Base-by-base conservation (phyloP, 75 land plant species). In the Ceratopteris richardii region DNA sequence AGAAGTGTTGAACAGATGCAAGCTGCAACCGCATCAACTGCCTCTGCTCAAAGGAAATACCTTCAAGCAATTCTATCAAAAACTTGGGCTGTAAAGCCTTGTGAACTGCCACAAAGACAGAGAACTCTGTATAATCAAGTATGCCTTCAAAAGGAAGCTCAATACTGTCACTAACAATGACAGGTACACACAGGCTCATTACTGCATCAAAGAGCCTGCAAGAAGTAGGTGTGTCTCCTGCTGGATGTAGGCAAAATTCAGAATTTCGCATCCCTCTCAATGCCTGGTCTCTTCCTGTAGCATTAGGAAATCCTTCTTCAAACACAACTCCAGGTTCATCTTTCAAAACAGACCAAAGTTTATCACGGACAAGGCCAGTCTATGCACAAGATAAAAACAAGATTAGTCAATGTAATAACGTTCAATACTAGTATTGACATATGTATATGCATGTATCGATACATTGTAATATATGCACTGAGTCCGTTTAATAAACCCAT, bases 81-180 rank as follows among this genome's bases (percentile, higher is more conserved):
- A 83, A 83, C 12, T 74, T 74, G 53, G 87, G 87, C 26, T 52
- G 68, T 77, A 87, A 51, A 12, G 96, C 91, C 60, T 87, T 77
- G 43, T 61, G 68, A 29, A 78, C 76, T 1, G 96, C 71, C 25
- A 90, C 82, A 71, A 90, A 90, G 39, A 90, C 63, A 12, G 82
- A 68, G 51, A 90, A 86, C 24, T 68, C 66, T 17, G 73, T 54
- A 58, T 90, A 90, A 23, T 90, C 91, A 0, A 90, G 48, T 66
- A 79, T 76, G 26, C 87, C 96, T 63, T 90, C 96, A 51, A 90
- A 90, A 39, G 96, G 96, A 43, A 90, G 96, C 69, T 86, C 96
- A 57, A 90, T 87, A 20, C 66, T 62, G 57, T 90, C 92, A 44
- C 92, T 86, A 14, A 90, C 78, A 25, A 90, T 76, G 26, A 90